Evolutionary conservation across 2,329 filamentous ascomycete species (phyloP), one percentile per base, ranked within the genome.

Genomic region (Colletotrichum theobromicola): DNA sequence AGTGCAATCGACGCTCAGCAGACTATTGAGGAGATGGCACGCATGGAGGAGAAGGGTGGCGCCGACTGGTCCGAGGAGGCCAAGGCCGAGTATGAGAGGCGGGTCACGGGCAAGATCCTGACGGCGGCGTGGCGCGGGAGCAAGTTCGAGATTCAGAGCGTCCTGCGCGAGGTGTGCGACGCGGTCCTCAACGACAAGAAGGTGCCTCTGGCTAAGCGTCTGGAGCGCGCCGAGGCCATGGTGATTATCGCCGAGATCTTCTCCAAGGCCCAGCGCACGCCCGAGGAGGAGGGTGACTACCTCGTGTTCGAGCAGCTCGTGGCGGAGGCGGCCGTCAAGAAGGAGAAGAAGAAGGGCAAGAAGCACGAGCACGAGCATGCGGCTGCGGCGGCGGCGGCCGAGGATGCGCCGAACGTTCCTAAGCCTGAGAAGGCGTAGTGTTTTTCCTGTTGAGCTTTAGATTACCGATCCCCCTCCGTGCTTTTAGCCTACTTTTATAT

Each of bases 1-100:
- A 97, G 95, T 66, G 97, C 97, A 50, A 98, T 99, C 77, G 96
- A 98, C 82, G 97, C 97, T 30, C 97, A 99, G 87, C 94, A 98
- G 88, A 98, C 96, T 75, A 98, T 99, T 92, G 96, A 99, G 87
- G 96, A 98, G 84, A 98, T 99, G 97, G 96, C 95, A 69, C 95
- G 96, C 83, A 89, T 96, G 85, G 97, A 99, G 87, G 94, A 98
- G 87, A 93, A 93, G 81, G 97, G 96, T 67, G 97, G 97, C 64
- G 97, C 98, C 70, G 95, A 98, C 76, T 99, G 97, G 97, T 98
- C 97, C 1, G 97, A 99, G 76, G 97, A 98, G 91, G 96, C 94
- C 88, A 95, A 96, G 86, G 93, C 93, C 55, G 97, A 99, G 86
- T 98, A 98, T 81, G 97, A 98, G 88, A 93, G 96, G 81, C 93